These are phyloP conservation scores for Fusarium gaditjirri DNA, from an alignment of 2,329 filamentous ascomycete species.

Conservation along the genomic window DNA sequence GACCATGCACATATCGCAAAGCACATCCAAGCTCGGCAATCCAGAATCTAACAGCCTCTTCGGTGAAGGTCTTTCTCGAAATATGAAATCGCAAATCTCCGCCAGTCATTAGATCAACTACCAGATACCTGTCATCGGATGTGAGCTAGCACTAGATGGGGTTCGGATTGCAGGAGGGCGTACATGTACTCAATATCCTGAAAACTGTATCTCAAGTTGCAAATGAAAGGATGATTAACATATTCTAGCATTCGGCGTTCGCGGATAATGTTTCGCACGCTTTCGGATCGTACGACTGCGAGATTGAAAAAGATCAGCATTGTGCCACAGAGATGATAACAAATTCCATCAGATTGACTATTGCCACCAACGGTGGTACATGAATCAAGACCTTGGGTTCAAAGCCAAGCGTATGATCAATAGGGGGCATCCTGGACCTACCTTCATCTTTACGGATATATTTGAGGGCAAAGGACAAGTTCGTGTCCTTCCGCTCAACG, in stretches of 20 bases:
- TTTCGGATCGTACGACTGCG: slow-evolving; percentile 94
- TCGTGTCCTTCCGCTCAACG: slow-evolving; percentile 96
- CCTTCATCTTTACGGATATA: slow-evolving; percentile 99
- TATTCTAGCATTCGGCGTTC: slow-evolving; percentile 98
- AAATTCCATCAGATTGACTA: neutral
- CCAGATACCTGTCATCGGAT: slow-evolving; percentile 77
- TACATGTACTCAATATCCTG: slow-evolving; percentile 99
- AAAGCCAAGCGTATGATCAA: neutral
- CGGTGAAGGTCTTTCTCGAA: slow-evolving; percentile 96
- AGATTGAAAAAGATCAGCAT: slow-evolving; percentile 38
- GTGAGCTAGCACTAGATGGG: slow-evolving; percentile 27
- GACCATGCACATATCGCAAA: slow-evolving; percentile 83
- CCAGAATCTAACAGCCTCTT: slow-evolving; percentile 97
- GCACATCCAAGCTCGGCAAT: slow-evolving; percentile 94
- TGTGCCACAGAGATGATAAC: slow-evolving; percentile 3
- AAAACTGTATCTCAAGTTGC: slow-evolving; percentile 98
- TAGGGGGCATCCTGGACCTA: slow-evolving; percentile 53
- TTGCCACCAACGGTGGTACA: neutral
- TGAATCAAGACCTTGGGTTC: neutral
- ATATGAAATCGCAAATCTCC: slow-evolving; percentile 98
- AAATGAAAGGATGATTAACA: slow-evolving; percentile 96
- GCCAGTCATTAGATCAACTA: slow-evolving; percentile 97
- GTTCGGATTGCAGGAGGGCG: slow-evolving; percentile 46
- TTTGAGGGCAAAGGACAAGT: slow-evolving; percentile 93
- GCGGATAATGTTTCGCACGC: slow-evolving; percentile 96